phyloP scores from a whole-genome alignment of 495 filamentous ascomycete species.

The Penicillium argentinense region DNA sequence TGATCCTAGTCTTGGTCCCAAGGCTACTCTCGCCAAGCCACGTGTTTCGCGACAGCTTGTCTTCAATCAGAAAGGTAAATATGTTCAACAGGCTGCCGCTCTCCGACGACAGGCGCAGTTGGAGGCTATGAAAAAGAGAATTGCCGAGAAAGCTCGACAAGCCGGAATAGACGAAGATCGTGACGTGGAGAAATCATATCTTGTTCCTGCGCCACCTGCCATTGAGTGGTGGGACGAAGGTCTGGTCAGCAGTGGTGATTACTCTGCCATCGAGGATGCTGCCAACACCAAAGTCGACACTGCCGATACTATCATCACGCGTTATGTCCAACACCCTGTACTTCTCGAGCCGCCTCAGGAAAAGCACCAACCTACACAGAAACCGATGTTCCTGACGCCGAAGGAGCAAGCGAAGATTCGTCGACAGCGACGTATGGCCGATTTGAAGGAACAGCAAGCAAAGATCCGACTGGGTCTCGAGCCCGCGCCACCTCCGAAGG shows the following conservation, averaged over 20 bases:
- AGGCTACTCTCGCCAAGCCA: conserved; percentile 59
- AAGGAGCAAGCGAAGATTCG: conserved; percentile 91
- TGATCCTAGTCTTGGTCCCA: conserved; percentile 67
- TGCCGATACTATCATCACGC: conserved; percentile 79
- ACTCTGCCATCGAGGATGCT: conserved; percentile 63
- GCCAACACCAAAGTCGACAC: conserved; percentile 72
- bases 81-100: conserved; percentile 88
- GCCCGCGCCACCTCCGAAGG: conserved; percentile 86
- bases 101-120: conserved; percentile 82
- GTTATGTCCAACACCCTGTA: conserved; percentile 92
- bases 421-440: conserved; percentile 84
- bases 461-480: conserved; percentile 90
- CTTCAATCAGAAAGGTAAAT: conserved; percentile 97
- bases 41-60: conserved; percentile 71
- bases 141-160: conserved; percentile 80
- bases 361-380: conserved; percentile 71
- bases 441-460: conserved; percentile 92
- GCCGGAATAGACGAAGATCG: conserved; percentile 89
- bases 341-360: conserved; percentile 88
- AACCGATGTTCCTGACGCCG: conserved; percentile 89
- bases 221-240: conserved; percentile 99
- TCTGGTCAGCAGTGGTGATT: conserved; percentile 70
- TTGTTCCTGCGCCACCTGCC: conserved; percentile 78
- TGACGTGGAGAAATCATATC: conserved; percentile 83
- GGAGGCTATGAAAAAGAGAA: conserved; percentile 90